Evolutionary conservation across 1,284 basidiomycete genomes (phyloP), one percentile per base, ranked within the genome.

Genomic region (Meira miltonrushii): DNA sequence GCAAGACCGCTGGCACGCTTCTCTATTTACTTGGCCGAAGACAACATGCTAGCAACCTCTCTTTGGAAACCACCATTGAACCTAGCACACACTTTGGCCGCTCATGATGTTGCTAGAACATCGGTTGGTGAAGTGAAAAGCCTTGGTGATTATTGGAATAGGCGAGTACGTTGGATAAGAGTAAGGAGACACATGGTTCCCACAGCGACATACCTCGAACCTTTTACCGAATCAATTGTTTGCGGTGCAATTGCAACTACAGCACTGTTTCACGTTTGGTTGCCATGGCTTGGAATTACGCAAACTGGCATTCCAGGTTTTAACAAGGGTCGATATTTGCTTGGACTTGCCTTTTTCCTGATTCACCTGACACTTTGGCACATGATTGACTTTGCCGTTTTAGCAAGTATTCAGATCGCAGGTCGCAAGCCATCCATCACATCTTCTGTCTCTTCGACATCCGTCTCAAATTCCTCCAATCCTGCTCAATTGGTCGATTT

Each of bases 131-230:
- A 75, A 47, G 74, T 78, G 44, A 64, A 68, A 13, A 69, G 69
- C n/a, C 54, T 78, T 17, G 52, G 59, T 17, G 72, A 71, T 60
- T 78, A 78, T 55, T 65, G 68, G 2, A 55, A 59, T 28, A 64
- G 75, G 28, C 60, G 75, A 12, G 74, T 76, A 68, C 68, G 75
- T n/a, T 78, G 75, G 75, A 78, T 78, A 33, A 71, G 75, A 19
- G 75, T 78, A 33, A 66, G 75, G 43, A 73, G 70, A 38, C 67
- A 69, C 65, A 78, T 78, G 74, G 66, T 71, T 10, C 65, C 69
- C 1, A 69, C 62, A 11, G 74, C 75, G 4, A 78, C 75, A 3
- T 53, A 67, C 46, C 53, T 72, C 39, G 75, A 78, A 55, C 75
- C 75, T 2, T 60, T 78, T 41, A 78, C 75, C 13, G 75, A 78